Base-by-base conservation (phyloP, 306 rosid species). In the Cucumis cinereus region DNA sequence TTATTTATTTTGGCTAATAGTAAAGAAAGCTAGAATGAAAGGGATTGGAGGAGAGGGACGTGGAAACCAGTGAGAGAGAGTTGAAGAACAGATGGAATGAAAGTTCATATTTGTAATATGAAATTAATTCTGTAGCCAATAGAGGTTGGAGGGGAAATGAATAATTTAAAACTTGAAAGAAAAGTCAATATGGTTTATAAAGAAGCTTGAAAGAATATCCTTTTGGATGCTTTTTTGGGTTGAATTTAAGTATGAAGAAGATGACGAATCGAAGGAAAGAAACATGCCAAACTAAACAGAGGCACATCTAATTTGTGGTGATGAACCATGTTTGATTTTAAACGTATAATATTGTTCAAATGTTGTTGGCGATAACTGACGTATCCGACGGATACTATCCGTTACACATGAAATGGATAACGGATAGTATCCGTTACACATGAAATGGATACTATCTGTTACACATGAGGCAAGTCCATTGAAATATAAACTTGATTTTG, bases 241-340 rank as follows among this genome's bases (percentile, higher is more conserved):
- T 38, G 30, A 66, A 66, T 66, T 63, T 66, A 19, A n/a, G 38
- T n/a, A 66, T n/a, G 52, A 66, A 66, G 52, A 66, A 66, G 73
- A 66, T 38, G 17, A n/a, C 47, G 24, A 33, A 35, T 8, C 9
- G 23, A 16, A 17, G 13, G 3, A n/a, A 64, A 64, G 40, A 9
- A 64, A 38, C 71, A 61, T 61, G 68, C 9, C 30, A 1, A 26
- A 26, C 2, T 26, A 33, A 63, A 3, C 1, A 63, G 38, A 30
- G 10, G 40, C 52, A 16, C 52, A 45, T 4, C 52, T 45, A 30
- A 30, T 5, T 13, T 45, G 52, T 12, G 52, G 5, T 45, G 52
- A 43, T 43, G 52, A 45, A 45, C 52, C 50, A 45, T 45, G 16
- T 45, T 45, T 45, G 17, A 45, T 45, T 45, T 45, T 16, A 13